Base-by-base conservation (phyloP, 768 basidiomycete species). In the Lentinus brumalis region DNA sequence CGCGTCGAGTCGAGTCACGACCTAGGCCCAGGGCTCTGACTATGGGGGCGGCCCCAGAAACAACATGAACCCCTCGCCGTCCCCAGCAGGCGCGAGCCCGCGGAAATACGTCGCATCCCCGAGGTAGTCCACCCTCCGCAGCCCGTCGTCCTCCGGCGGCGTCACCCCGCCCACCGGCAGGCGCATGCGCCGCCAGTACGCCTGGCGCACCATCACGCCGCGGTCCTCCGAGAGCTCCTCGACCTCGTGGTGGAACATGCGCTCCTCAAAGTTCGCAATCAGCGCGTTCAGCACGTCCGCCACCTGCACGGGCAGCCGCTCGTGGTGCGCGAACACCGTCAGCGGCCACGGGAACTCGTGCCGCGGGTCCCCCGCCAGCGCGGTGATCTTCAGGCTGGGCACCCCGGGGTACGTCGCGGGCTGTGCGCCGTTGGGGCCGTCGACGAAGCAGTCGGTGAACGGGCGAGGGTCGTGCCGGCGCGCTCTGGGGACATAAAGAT, bases 371-470 rank as follows among this genome's bases (percentile, higher is more conserved):
- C 82, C 83, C 18, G 81, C 83, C 26, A 87, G 74, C 3, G 72
- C 78, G 58, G 76, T 78, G 71, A 89, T 81, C 64, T 77, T 78
- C 79, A 89, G 79, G 58, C 81, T 77, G 8, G 82, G 81, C 47
- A 86, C 72, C 59, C 86, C 80, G 0, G 87, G 87, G 67, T 73
- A 81, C 8, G 87, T 86, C n/a, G 86, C 87, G 0, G 86, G 85
- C 68, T 88, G 84, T n/a, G 79, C 73, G 50, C 71, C 70, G 63
- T 73, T 69, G 16, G 68, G 65, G 5, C 69, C 69, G 50, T 56
- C 57, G 32, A 31, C n/a, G 38, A 41, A 26, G 58, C 68, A 62
- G 18, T 42, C 49, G 49, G 5, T n/a, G 41, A 21, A 5, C 26
- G 21, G 10, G 7, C n/a, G 7, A 10, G n/a, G 18, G 6, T 8